Percentiles rank a stretch among this genome's conserved stretches.
Evolutionary conservation across 805 yeast species (phyloP).

Genomic region (Candida fluviatilis): DNA sequence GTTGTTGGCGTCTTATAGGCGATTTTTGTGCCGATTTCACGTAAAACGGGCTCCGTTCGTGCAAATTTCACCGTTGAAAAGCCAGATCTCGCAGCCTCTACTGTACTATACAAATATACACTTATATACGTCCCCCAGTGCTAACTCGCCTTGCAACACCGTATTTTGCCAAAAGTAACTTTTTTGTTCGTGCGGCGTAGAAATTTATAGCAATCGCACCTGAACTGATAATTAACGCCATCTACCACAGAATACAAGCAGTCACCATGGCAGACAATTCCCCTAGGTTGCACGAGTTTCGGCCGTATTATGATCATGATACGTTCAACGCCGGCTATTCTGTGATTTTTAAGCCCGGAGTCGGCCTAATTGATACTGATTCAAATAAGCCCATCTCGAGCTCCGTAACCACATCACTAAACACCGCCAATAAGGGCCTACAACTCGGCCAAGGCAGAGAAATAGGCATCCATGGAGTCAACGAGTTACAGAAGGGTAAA

Average conservation of each 20-base stretch:
- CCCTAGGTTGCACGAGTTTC: slow-evolving; percentile 19
- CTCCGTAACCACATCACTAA: slow-evolving; percentile 10
- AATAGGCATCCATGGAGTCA: slow-evolving; percentile 12
- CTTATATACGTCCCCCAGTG: too few species aligned
- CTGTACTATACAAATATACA: too few species aligned
- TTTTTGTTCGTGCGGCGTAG: not conserved
- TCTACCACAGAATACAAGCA: not conserved
- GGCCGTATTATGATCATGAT: slow-evolving; percentile 73
- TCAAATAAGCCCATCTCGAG: slow-evolving; percentile 31
- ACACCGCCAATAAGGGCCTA: slow-evolving; percentile 11
- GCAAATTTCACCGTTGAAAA: not conserved
- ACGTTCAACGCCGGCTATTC: slow-evolving; percentile 62
- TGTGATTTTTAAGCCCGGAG: slow-evolving; percentile 56
- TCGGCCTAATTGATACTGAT: slow-evolving; percentile 52
- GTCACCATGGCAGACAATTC: not conserved
- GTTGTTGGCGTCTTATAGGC: too few species aligned
- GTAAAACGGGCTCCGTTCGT: not conserved
- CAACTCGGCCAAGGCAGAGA: slow-evolving; percentile 6
- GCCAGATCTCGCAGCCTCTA: too few species aligned
- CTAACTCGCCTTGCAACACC: too few species aligned
- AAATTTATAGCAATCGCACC: not conserved
- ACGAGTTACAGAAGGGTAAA: slow-evolving; percentile 15
- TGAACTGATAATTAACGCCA: slow-evolving; percentile 3
- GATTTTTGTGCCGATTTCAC: not conserved
- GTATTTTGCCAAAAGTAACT: too few species aligned